Base-by-base conservation (phyloP, 371 early-diverging fungal species). In the Mortierella sp. region DNA sequence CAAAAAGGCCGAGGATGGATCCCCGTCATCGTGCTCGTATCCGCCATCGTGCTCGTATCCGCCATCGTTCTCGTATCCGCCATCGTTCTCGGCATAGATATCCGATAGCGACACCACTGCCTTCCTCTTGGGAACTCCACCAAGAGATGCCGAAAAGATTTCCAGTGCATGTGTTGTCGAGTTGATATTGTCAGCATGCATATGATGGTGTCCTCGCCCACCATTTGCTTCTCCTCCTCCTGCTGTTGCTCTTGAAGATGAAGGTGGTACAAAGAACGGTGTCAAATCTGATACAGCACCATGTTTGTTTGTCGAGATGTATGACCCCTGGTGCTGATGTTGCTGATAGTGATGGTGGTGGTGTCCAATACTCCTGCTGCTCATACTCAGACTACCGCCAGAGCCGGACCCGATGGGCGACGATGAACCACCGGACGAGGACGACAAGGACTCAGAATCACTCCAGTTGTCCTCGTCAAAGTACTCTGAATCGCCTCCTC, bases 401-500 rank as follows among this genome's bases (percentile, higher is more conserved):
- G 53, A 52, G 44, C 53, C n/a, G 55, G 50, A 14, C 31, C 64
- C 40, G 64, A 34, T 14, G 22, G 53, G 41, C 22, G 70, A 69
- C 34, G 52, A 61, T 9, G 61, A 37, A 9, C 61, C 22, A 19
- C 37, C 22, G 9, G 61, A 61, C 0, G 61, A 58, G 0, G 69
- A 69, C 26, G 69, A 29, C 26, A 41, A 6, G 10, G 70, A 69
- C 26, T 69, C 70, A n/a, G 70, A 69, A 26, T 80, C 80, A 40
- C 80, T 80, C 76, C 80, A 80, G 9, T 67, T 68, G 26, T 80
- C 80, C 24, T 79, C 79, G 11, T 79, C 79, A 39, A 70, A 40
- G 55, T 40, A 67, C 47, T 74, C 75, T 7, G 70, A 67, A 11
- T 67, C 69, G 11, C 26, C 31, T 37, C 24, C 48, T 22, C 43